Evolutionary conservation across 2,329 filamentous ascomycete genomes (phyloP), one percentile per base, ranked within the genome.

Genomic region (Stachybotrys echinatus): DNA sequence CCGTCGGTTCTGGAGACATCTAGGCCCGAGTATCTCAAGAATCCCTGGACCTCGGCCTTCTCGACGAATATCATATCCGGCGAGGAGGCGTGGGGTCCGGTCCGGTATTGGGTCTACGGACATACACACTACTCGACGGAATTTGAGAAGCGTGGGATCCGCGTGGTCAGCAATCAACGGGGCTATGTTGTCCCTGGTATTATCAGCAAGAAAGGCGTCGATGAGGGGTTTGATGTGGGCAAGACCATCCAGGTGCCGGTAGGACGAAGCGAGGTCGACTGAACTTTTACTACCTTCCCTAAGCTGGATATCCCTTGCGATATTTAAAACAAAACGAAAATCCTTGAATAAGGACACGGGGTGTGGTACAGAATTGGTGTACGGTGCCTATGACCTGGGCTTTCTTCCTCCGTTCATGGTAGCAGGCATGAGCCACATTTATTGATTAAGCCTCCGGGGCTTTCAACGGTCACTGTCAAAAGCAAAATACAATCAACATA

Each of bases 1-100:
- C 80, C 81, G 1, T 74, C 67, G n/a, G 54, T 77, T 1, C 53
- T 70, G 42, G 70, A 69, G 6, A 75, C 76, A 2, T 76, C 79
- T 1, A 67, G 68, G 2, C 79, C 79, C 0, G 68, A 74, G 53
- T 66, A 84, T 46, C 57, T 66, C 3, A 61, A 67, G 17, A 77
- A 69, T 20, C 70, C 73, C 0, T 76, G 73, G 69, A 68, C 64
- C 3, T 68, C 68, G 7, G 79, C 74, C 0, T 84, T 82, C 59
- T 75, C 72, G 5, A 82, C 78, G 1, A 75, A 83, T 49, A 53
- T 72, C 6, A 19, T 71, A 5, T 49, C 51, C 31, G 51, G 60
- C 19, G 56, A 51, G 22, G 55, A 51, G 22, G 59, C 57, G 27
- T 69, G 67, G 63, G 52, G 54, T 23, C 56, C 58, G 19, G 67